phyloP scores from a whole-genome alignment of 2,329 filamentous ascomycete species.

The Aspergillus sp. region DNA sequence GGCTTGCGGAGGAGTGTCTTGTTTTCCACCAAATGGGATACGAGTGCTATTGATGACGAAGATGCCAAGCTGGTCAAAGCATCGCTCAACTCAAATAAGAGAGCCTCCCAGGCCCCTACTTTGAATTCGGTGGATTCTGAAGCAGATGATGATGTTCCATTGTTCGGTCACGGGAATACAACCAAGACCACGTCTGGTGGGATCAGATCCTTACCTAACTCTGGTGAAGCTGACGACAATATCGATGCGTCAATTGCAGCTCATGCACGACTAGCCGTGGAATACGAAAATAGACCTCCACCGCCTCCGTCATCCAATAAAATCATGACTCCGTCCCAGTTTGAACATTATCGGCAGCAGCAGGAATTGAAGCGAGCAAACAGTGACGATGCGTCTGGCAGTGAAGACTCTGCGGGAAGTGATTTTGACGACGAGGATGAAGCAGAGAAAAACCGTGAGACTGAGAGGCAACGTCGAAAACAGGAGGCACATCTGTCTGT shows the following conservation, averaged over 20 bases:
- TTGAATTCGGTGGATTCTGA: conserved; percentile 20
- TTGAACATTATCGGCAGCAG: conserved; percentile 72
- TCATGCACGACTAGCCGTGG: conserved; percentile 46
- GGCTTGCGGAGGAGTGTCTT: conserved; percentile 33
- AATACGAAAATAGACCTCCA: conserved; percentile 43
- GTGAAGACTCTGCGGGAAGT: conserved; percentile 57
- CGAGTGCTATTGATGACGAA: conserved; percentile 36
- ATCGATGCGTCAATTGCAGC: conserved; percentile 39
- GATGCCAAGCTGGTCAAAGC: conserved; percentile 40
- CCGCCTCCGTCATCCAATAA: conserved; percentile 58
- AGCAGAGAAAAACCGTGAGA: conserved; percentile 68
- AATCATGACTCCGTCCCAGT: conserved; percentile 87
- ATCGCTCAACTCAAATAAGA: conserved; percentile 31
- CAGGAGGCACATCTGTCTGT: conserved; percentile 88
- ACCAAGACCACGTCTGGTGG: conserved; percentile 7
- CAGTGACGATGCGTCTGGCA: conserved; percentile 45
- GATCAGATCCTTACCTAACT: conserved; percentile 16
- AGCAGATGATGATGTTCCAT: conserved; percentile 26
- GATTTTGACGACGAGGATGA: conserved; percentile 79
- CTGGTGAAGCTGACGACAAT: conserved; percentile 12
- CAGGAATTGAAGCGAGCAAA: conserved; percentile 67
- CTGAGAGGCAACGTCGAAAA: conserved; percentile 75
- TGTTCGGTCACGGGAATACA: conserved; percentile 25
- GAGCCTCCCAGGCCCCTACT: conserved; percentile 23
- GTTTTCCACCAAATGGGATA: conserved; percentile 27